Evolutionary conservation across 495 filamentous ascomycete genomes (phyloP), one percentile per base, ranked within the genome.

Genomic region (Penicillium goetzii): DNA sequence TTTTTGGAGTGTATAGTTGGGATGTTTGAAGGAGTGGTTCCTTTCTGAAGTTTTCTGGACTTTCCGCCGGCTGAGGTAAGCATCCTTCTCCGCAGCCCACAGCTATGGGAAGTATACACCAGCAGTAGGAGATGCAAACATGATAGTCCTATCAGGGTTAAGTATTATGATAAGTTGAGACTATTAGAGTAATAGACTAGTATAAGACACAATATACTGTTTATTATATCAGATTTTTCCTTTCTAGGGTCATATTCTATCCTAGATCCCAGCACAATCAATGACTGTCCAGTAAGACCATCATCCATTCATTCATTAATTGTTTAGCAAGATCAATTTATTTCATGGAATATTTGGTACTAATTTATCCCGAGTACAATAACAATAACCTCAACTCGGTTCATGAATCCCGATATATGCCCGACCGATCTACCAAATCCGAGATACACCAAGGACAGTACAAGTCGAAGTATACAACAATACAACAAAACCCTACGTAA

Each of bases 1-100:
- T 66, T 62, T 66, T 63, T 17, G 65, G 56, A 51, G 30, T 19
- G 43, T 8, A 7, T 9, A 52, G 17, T 9, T 52, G 30, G 50
- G 47, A 34, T 49, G 28, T 30, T 38, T 60, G 54, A 40, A 57
- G 56, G 45, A 40, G 21, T 55, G 10, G n/a, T 47, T 32, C n/a
- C 52, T 45, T 49, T 32, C 51, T 60, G 62, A 66, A 67, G 68
- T 67, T 68, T 73, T 71, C 69, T 64, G 68, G 25, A 32, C 30
- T 11, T 32, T 52, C 14, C 50, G 25, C 21, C 14, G 50, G 50
- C 50, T 52, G 50, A 52, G 34, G 53, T 56, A 56, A 56, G 34
- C 53, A 56, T 36, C 32, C 4, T 11, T 19, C 30, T 21, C 26
- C 23, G 51, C 26, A 33, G 28, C 9, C 30, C 30, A n/a, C n/a